Base-by-base conservation (phyloP, 306 rosid species). In the Sophora flavescens region DNA sequence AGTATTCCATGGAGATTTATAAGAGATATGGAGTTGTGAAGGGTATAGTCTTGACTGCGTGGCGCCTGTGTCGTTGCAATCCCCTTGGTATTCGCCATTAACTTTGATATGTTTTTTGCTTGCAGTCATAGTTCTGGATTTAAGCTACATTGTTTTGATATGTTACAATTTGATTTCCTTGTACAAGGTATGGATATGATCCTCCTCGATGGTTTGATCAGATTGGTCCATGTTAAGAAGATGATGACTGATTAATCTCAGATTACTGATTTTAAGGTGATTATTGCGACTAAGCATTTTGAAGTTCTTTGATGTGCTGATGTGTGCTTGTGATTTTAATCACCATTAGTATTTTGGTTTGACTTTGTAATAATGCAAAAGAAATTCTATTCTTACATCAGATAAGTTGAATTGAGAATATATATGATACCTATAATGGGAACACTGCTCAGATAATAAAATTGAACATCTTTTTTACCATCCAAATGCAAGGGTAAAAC, bases 51-150 rank as follows among this genome's bases (percentile, higher is more conserved):
- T 84, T 94, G 90, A 91, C 97, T 22, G 80, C 89, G 17, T 94
- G 95, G 90, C 97, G 98, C 32, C 58, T n/a, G 14, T 92, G 96
- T 77, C 95, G 98, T 45, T 92, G 98, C 76, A 94, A 94, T 85
- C 98, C 98, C 15, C 86, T 94, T 67, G 98, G 97, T 94, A 89
- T 75, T 76, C n/a, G 11, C 63, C 4, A 18, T 2, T 53, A 32
- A 12, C 59, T 64, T 69, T 18, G 45, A 44, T 47, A 4, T 53
- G n/a, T 32, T 56, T 45, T 15, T 6, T 45, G 39, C 17, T 18
- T 36, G 4, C 7, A 36, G 6, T 36, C 6, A 6, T 36, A 6
- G 6, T 67, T 56, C 58, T 39, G 36, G 67, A 60, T 14, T 60
- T 30, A 16, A 54, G 68, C 22, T 63, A 4, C 72, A 14, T 69